These are phyloP conservation scores for Monilinia aucupariae DNA, from an alignment of 2,329 filamentous ascomycete species.

Conservation along the genomic window DNA sequence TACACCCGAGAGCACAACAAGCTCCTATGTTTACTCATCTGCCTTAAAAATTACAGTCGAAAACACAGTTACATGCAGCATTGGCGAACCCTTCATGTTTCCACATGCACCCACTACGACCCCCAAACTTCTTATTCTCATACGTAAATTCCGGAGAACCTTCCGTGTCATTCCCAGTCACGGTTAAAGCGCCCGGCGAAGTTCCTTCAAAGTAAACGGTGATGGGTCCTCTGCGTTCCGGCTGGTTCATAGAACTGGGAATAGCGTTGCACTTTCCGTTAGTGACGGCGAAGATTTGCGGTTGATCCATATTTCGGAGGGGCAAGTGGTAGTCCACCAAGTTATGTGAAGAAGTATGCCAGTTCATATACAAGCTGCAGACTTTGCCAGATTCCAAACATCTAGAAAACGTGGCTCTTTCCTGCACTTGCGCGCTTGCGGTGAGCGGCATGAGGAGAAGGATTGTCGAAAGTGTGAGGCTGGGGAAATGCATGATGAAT, in stretches of 20 bases:
- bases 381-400: too few species aligned
- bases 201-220: not conserved
- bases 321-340: rapidly evolving
- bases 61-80: not conserved
- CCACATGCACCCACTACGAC: not conserved
- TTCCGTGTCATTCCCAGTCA: not conserved
- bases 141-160: not conserved
- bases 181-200: not conserved
- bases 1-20: not conserved
- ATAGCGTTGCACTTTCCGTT: not conserved
- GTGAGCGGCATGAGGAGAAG: not conserved
- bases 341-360: not conserved
- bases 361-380: not conserved
- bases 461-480: not conserved
- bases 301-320: not conserved
- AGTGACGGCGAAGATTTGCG: not conserved
- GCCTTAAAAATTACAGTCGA: not conserved
- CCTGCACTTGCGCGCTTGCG: not conserved
- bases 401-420: too few species aligned
- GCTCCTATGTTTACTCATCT: rapidly evolving
- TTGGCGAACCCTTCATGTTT: too few species aligned
- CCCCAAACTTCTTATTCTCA: not conserved
- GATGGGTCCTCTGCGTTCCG: not conserved
- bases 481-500: not conserved
- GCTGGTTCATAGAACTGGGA: not conserved